Percentiles rank a stretch among this genome's conserved stretches.
phyloP scores from a whole-genome alignment of 2,329 filamentous ascomycete genomes.

The Fusarium torulosum region DNA sequence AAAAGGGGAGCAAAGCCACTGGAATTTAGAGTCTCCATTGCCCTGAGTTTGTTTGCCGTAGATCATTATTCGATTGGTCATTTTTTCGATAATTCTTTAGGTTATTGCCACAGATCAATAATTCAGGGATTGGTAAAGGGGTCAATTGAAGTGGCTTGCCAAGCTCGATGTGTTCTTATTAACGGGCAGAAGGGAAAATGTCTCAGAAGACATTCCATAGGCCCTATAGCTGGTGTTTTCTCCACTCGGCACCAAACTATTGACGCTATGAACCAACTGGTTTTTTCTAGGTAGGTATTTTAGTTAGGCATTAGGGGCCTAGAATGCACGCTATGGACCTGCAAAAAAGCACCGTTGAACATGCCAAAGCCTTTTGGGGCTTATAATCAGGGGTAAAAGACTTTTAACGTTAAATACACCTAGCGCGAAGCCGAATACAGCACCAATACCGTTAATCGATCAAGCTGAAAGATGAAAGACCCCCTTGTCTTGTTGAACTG shows the following conservation, averaged over 20 bases:
- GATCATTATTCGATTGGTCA: slow-evolving; percentile 1
- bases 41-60: background rate
- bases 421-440: background rate
- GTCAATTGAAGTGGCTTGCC: slow-evolving; percentile 8
- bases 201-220: slow-evolving; percentile 16
- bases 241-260: background rate
- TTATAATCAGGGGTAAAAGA: background rate
- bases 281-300: background rate
- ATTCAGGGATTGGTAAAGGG: background rate
- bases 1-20: slow-evolving; percentile 26
- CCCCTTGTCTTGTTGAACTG: too few species aligned
- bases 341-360: background rate
- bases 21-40: slow-evolving; percentile 28
- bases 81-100: background rate
- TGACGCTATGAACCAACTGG: background rate
- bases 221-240: background rate
- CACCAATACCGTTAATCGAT: background rate
- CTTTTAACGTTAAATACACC: background rate
- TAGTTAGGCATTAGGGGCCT: background rate
- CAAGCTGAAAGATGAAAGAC: background rate
- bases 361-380: background rate
- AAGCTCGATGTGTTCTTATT: slow-evolving; percentile 5
- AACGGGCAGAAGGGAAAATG: slow-evolving; percentile 14
- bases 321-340: background rate
- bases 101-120: background rate